Evolutionary conservation across 2,329 filamentous ascomycete species (phyloP).

Genomic region (Fusarium illudens): DNA sequence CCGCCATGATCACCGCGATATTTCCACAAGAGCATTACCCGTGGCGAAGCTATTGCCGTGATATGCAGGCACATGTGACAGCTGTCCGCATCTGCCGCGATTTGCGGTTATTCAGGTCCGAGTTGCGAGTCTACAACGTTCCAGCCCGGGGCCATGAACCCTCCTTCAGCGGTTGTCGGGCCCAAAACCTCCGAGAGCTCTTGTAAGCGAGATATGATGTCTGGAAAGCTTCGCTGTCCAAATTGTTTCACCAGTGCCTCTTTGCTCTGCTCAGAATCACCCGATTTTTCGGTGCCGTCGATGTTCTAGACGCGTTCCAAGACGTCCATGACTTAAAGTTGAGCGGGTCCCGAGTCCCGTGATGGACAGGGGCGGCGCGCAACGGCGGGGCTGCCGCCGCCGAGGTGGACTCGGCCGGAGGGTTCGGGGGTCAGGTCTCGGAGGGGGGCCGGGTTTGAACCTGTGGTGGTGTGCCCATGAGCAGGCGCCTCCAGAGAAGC

Average conservation of each 20-base stretch:
- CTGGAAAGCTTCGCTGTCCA: not conserved
- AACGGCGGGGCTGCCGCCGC: slow-evolving; percentile 24
- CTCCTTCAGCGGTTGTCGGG: not conserved
- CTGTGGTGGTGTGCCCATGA: not conserved
- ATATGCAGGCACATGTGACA: slow-evolving; percentile 1
- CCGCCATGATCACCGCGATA: not conserved
- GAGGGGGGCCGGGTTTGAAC: not conserved
- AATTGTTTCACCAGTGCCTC: not conserved
- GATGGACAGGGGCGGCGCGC: slow-evolving; percentile 5
- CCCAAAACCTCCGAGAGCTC: not conserved
- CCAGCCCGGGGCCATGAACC: not conserved
- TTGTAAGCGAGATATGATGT: not conserved
- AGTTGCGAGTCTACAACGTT: not conserved
- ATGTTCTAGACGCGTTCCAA: slow-evolving; percentile 1
- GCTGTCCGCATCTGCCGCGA: not conserved
- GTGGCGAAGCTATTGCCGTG: not conserved
- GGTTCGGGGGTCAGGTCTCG: not conserved
- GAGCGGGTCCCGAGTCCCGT: slow-evolving; percentile 1
- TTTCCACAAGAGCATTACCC: not conserved
- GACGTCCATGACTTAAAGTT: slow-evolving; percentile 2
- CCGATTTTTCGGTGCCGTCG: not conserved
- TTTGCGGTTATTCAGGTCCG: not conserved
- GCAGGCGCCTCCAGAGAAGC: not conserved
- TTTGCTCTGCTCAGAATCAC: not conserved
- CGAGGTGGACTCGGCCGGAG: slow-evolving; percentile 8